Conservation (phyloP, 139 green algal genomes). For the Picochlorum sp. region DNA sequence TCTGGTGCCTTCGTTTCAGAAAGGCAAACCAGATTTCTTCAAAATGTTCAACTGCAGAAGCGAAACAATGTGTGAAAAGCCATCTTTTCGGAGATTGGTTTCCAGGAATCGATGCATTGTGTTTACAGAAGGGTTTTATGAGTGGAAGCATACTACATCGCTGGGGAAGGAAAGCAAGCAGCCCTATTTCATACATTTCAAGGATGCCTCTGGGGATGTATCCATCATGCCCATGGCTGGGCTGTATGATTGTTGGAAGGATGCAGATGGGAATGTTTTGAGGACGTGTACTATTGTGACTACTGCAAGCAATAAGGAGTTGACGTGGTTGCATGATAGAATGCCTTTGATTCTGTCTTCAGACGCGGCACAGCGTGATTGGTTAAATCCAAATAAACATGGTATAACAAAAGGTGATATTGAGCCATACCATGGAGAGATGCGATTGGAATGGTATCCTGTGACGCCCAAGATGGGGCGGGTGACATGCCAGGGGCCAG, state of each 20-base stretch:
- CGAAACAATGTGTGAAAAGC: conserved; percentile 52
- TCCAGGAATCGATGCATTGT: conserved; percentile 50
- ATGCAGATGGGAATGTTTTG: conserved; percentile 13
- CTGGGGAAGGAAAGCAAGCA: conserved; percentile 43
- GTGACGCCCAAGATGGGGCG: conserved; percentile 60
- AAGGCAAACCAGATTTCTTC: conserved; percentile 48
- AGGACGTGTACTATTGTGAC: conserved; percentile 70
- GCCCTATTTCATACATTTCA: conserved; percentile 58
- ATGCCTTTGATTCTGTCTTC: conserved; percentile 66
- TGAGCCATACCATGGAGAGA: conserved; percentile 42
- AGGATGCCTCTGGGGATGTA: conserved; percentile 2
- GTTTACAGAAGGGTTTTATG: conserved; percentile 70
- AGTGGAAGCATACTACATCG: conserved; percentile 50
- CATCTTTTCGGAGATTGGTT: conserved; percentile 56
- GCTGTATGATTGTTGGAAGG: conserved; percentile 47
- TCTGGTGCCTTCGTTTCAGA: conserved; percentile 67
- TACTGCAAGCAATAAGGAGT: conserved; percentile 22
- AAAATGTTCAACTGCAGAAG: conserved; percentile 61
- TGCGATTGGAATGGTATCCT: conserved; percentile 56
- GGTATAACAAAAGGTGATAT: conserved; percentile 13
- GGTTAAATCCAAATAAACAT: conserved; percentile 31
- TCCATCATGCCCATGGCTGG: conserved; percentile 45
- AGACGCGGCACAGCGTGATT: conserved; percentile 22
- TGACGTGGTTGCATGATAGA: conserved; percentile 73
- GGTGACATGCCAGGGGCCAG: conserved; percentile 36